A percentile compares a stretch with the other conserved stretches of the same genome.
Conservation (phyloP, 2,329 filamentous ascomycete species). For the Neofusicoccum parvum region DNA sequence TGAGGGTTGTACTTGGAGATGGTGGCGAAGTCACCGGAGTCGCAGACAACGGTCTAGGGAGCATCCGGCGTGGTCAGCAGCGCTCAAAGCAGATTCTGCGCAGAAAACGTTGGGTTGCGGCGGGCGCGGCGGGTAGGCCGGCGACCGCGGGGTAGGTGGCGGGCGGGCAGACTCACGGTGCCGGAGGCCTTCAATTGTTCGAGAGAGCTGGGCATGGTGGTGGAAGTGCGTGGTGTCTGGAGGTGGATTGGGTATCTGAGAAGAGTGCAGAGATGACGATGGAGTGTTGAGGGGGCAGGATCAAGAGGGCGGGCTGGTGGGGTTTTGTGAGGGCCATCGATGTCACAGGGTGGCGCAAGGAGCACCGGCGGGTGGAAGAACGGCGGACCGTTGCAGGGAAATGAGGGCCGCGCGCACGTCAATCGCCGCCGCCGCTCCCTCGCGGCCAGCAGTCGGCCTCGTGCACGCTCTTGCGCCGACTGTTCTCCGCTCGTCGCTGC, state of each 20-base stretch:
- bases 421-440: slow-evolving; percentile 1
- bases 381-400: slow-evolving; percentile 17
- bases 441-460: slow-evolving; percentile 2
- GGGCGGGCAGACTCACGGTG: slow-evolving; percentile 70
- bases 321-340: slow-evolving; percentile 19
- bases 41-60: slow-evolving; percentile 84
- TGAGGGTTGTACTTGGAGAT: slow-evolving; percentile 99
- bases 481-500: slow-evolving; percentile 11
- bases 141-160: slow-evolving; percentile 21
- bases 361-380: slow-evolving; percentile 10
- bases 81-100: slow-evolving; percentile 1
- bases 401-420: slow-evolving; percentile 15
- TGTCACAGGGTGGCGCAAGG: slow-evolving; percentile 20
- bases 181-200: slow-evolving; percentile 96
- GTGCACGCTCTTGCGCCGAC: not conserved
- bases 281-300: slow-evolving; percentile 10
- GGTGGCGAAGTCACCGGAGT: slow-evolving; percentile 83
- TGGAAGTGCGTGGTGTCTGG: not conserved
- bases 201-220: slow-evolving; percentile 79
- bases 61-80: slow-evolving; percentile 22
- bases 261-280: slow-evolving; percentile 1
- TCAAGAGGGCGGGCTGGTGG: slow-evolving; percentile 19
- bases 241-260: slow-evolving; percentile 2
- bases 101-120: slow-evolving; percentile 8
- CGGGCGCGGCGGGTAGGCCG: slow-evolving; percentile 20